phyloP scores from a whole-genome alignment of 768 basidiomycete genomes.

The Lentinus brumalis region DNA sequence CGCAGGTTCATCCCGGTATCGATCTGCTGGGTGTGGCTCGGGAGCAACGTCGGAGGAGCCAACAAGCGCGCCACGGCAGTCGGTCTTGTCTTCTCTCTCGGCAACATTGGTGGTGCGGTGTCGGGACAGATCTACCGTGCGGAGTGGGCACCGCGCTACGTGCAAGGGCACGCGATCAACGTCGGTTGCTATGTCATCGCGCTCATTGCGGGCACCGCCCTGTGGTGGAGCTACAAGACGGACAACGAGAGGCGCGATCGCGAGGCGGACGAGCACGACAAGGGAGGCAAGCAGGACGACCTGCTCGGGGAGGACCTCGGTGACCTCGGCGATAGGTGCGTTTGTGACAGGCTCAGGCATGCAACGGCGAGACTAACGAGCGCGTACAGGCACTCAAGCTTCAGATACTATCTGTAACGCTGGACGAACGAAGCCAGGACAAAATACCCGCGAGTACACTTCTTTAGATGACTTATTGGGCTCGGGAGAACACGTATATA shows the following conservation, averaged over 20 bases:
- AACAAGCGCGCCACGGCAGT: conserved; percentile 35
- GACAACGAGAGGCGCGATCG: conserved; percentile 28
- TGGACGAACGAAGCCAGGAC: too few species aligned
- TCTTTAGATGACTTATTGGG: neutral
- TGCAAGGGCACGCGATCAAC: conserved; percentile 37
- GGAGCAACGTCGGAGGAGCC: conserved; percentile 29
- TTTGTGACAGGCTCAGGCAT: neutral
- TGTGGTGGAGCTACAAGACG: conserved; percentile 28
- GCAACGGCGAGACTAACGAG: too few species aligned
- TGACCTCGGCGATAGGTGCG: conserved; percentile 31
- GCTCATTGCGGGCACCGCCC: conserved; percentile 24
- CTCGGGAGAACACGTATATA: neutral
- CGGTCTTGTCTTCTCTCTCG: conserved; percentile 34
- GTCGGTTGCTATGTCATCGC: conserved; percentile 28
- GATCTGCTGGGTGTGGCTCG: conserved; percentile 31
- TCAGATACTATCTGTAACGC: conserved; percentile 22
- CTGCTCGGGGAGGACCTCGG: conserved; percentile 32
- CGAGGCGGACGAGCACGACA: conserved; percentile 13
- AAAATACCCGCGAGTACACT: neutral
- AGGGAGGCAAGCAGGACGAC: conserved; percentile 9
- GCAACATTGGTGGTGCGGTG: conserved; percentile 36
- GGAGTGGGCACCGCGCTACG: conserved; percentile 34
- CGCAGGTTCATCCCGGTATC: conserved; percentile 33
- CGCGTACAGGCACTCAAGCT: conserved; percentile 20
- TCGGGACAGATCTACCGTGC: conserved; percentile 33